Conservation (phyloP, 192 early-diverging fungal species). For the Coemansia sp. region DNA sequence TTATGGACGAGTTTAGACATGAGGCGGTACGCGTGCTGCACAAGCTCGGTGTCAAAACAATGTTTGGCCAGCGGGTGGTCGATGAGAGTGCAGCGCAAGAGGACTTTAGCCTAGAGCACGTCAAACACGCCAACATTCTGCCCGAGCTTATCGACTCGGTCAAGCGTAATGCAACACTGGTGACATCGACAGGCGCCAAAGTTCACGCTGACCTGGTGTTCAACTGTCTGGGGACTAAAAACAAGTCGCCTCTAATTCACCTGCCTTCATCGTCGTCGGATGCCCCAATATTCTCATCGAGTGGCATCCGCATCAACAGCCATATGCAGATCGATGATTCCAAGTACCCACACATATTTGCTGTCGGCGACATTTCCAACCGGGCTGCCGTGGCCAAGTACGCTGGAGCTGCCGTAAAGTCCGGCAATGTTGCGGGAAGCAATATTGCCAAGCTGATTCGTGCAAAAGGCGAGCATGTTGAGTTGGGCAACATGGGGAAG, state of each 20-base stretch:
- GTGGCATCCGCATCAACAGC: conserved; percentile 53
- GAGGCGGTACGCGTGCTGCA: conserved; percentile 40
- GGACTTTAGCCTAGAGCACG: conserved; percentile 11
- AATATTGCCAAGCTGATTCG: conserved; percentile 37
- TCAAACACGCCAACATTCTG: conserved; percentile 38
- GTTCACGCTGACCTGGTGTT: conserved; percentile 39
- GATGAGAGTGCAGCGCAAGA: conserved; percentile 17
- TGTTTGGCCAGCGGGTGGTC: conserved; percentile 57
- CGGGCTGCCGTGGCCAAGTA: conserved; percentile 27
- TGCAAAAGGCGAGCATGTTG: conserved; percentile 3
- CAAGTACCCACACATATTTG: conserved; percentile 68
- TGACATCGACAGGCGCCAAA: conserved; percentile 21
- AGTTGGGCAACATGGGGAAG: conserved; percentile 3
- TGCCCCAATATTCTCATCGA: conserved; percentile 19
- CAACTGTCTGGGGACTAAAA: conserved; percentile 35
- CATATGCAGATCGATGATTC: conserved; percentile 67
- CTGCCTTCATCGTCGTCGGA: conserved; percentile 36
- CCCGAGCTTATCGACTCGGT: conserved; percentile 47
- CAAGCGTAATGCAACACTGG: conserved; percentile 39
- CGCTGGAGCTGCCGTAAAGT: conserved; percentile 31
- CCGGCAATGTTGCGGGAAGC: conserved; percentile 26
- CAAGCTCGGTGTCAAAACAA: conserved; percentile 47
- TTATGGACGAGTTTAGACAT: conserved; percentile 59
- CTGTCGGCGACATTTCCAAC: conserved; percentile 70
- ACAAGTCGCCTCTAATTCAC: conserved; percentile 31